Conservation (phyloP, 148 eudicot species). For the Cornus controversa region DNA sequence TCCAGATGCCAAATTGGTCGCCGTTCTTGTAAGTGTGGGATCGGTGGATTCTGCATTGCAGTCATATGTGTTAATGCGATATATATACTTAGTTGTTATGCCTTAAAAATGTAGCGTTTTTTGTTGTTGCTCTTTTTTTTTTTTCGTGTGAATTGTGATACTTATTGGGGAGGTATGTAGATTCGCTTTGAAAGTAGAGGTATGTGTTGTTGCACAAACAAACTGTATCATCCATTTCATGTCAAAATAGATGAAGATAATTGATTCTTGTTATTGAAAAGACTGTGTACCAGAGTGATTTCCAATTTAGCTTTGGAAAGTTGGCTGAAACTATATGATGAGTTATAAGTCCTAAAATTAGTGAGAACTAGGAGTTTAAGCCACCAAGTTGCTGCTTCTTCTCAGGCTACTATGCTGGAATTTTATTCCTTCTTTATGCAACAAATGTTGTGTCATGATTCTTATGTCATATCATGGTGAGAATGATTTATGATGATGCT, state of each 20-base stretch:
- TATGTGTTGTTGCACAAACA: too few species aligned
- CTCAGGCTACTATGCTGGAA: not conserved
- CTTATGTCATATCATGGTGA: not conserved
- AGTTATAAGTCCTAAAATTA: not conserved
- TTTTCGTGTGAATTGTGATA: not conserved
- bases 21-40: slow-evolving; percentile 61
- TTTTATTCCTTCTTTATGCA: not conserved
- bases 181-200: not conserved
- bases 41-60: not conserved
- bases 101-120: not conserved
- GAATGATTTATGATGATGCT: not conserved
- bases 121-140: not conserved
- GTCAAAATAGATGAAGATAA: not conserved
- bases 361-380: not conserved
- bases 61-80: not conserved
- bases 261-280: not conserved
- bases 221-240: not conserved
- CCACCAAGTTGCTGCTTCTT: not conserved
- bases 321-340: not conserved
- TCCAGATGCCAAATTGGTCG: slow-evolving; percentile 68
- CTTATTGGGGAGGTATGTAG: not conserved
- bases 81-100: not conserved
- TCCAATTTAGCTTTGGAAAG: not conserved
- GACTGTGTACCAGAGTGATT: not conserved
- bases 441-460: not conserved